Percentiles rank a stretch among this genome's conserved stretches.
These are phyloP conservation scores for Emergomyces africanus DNA, from an alignment of 2,329 filamentous ascomycete genomes.

Conservation along the genomic window DNA sequence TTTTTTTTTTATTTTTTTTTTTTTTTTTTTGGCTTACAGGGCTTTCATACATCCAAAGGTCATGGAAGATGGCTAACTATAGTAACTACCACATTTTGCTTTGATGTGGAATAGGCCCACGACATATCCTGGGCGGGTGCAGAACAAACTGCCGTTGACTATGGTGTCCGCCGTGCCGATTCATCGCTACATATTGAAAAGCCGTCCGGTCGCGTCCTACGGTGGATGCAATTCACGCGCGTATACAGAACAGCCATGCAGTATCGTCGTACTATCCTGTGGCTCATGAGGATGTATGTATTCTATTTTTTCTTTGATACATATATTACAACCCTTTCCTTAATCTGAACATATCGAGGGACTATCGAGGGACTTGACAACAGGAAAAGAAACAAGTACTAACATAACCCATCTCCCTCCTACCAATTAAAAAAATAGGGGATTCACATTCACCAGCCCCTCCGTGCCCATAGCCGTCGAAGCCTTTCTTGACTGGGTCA, in stretches of 20 bases:
- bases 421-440: constrained; percentile 4
- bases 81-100: background rate
- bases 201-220: constrained; percentile 4
- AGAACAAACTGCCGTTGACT: constrained; percentile 10
- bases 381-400: background rate
- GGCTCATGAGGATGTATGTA: constrained; percentile 9
- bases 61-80: background rate
- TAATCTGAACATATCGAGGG: background rate
- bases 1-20: background rate
- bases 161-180: constrained; percentile 8
- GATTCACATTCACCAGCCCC: constrained; percentile 9
- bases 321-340: background rate
- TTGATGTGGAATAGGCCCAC: constrained; percentile 5
- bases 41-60: background rate
- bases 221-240: constrained; percentile 9
- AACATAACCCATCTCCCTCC: background rate
- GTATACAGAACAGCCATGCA: constrained; percentile 9
- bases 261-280: constrained; percentile 10
- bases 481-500: constrained; percentile 12
- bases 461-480: constrained; percentile 7
- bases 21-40: background rate
- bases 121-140: constrained; percentile 8
- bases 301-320: background rate
- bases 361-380: background rate
- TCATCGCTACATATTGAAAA: constrained; percentile 3